Evolutionary conservation across 306 rosid genomes (phyloP).

Genomic region (Arachis stenosperma): DNA sequence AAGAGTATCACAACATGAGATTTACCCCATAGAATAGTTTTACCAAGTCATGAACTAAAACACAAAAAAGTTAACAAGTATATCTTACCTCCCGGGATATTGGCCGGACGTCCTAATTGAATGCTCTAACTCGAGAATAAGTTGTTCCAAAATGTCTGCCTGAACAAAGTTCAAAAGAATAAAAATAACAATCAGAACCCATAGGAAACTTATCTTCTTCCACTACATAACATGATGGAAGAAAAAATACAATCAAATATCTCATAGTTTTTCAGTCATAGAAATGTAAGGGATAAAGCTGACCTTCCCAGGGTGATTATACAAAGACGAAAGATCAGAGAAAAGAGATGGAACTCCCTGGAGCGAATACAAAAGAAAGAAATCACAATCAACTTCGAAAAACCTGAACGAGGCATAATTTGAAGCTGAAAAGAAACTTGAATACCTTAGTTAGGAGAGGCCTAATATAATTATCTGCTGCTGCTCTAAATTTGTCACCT

Average conservation of each 20-base stretch:
- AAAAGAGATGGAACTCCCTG: constrained; percentile 98
- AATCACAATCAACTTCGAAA: constrained; percentile 33
- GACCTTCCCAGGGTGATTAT: constrained; percentile 94
- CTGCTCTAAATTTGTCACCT: constrained; percentile 80
- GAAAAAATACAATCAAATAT: background rate
- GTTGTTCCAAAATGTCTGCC: constrained; percentile 95
- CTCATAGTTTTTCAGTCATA: constrained; percentile 1
- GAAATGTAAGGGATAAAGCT: constrained; percentile 38
- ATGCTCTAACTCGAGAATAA: constrained; percentile 78
- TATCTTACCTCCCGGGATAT: constrained; percentile 80
- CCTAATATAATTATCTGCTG: constrained; percentile 84
- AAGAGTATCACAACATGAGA: constrained; percentile 13
- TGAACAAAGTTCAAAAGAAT: constrained; percentile 44
- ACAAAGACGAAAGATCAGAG: constrained; percentile 93
- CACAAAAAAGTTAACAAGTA: background rate
- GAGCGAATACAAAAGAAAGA: constrained; percentile 36
- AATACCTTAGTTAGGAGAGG: constrained; percentile 93
- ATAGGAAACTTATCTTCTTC: constrained; percentile 9
- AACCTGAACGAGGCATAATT: constrained; percentile 29
- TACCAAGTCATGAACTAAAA: constrained; percentile 17
- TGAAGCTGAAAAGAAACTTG: constrained; percentile 18
- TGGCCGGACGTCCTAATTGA: constrained; percentile 62
- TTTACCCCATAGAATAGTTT: constrained; percentile 2
- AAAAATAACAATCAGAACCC: constrained; percentile 27
- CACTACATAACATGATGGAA: constrained; percentile 16